Evolutionary conservation across 1,139 yeast genomes (phyloP).

Genomic region (Pichia sp.): DNA sequence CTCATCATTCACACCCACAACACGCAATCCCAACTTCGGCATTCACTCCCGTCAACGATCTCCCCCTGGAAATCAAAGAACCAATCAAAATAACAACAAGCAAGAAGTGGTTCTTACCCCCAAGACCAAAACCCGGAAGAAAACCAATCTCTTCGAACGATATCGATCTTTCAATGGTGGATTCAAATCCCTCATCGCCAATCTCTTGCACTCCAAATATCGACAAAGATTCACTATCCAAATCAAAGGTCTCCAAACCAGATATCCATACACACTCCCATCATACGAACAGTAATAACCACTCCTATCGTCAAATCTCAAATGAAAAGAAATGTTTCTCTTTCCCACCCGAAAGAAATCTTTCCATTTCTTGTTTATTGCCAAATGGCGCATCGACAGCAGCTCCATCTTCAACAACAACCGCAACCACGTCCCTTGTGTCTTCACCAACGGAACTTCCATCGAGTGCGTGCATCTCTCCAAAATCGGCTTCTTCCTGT

Average conservation of each 20-base stretch:
- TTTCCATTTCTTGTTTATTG: constrained; percentile 5
- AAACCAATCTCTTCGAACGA: constrained; percentile 19
- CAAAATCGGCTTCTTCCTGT: constrained; percentile 3
- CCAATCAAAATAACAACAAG: constrained; percentile 25
- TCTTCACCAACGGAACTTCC: constrained; percentile 2
- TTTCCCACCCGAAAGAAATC: constrained; percentile 1
- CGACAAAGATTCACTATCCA: constrained; percentile 2
- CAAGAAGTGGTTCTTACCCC: constrained; percentile 31
- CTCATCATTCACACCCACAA: background rate
- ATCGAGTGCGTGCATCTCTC: background rate
- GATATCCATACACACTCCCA: background rate
- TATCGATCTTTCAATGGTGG: background rate
- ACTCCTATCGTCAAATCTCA: background rate
- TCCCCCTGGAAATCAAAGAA: constrained; percentile 10
- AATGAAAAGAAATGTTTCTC: constrained; percentile 1
- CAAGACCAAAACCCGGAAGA: constrained; percentile 34
- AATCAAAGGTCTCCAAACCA: constrained; percentile 4
- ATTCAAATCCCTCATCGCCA: background rate
- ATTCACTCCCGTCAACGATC: constrained; percentile 15
- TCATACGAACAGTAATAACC: background rate
- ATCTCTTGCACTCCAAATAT: background rate
- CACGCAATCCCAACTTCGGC: constrained; percentile 13
- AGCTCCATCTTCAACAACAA: too few relatives aligned
- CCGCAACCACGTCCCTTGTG: too few relatives aligned
- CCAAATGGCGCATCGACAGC: background rate